phyloP scores from a whole-genome alignment of 148 eudicot genomes.

The Pouteria glomerata region DNA sequence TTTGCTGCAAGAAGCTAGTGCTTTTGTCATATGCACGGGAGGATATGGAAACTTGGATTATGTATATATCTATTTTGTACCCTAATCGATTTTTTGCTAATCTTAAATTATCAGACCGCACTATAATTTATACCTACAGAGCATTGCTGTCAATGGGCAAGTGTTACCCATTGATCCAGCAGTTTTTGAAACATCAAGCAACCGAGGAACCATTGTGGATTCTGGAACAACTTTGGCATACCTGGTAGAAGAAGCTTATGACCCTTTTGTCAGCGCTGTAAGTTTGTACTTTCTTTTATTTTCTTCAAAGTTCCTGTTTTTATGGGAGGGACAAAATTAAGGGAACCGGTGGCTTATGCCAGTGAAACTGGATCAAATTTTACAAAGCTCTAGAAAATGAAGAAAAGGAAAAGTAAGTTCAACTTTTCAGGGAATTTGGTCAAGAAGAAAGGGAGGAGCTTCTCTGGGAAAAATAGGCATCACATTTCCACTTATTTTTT shows the following conservation, averaged over 20 bases:
- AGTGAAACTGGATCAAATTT: neutral
- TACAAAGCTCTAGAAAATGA: too few relatives aligned
- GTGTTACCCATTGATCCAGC: slow-evolving; percentile 60
- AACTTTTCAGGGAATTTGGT: too few relatives aligned
- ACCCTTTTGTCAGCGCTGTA: slow-evolving; percentile 75
- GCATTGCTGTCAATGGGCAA: slow-evolving; percentile 81
- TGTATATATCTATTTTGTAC: neutral
- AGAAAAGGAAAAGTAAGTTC: too few relatives aligned
- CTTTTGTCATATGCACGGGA: too few relatives aligned
- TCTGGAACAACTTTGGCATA: slow-evolving; percentile 95
- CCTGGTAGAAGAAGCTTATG: slow-evolving; percentile 83
- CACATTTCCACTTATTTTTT: too few relatives aligned
- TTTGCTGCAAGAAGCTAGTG: neutral
- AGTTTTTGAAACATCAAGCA: slow-evolving; percentile 70
- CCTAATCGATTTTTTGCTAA: slow-evolving; percentile 11
- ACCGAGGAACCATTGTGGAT: slow-evolving; percentile 83
- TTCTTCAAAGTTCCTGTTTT: neutral
- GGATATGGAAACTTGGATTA: neutral
- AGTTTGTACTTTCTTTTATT: slow-evolving; percentile 26
- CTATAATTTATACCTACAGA: slow-evolving; percentile 70
- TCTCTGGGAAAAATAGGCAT: too few relatives aligned
- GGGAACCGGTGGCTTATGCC: neutral
- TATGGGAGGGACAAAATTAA: neutral
- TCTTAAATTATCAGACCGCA: slow-evolving; percentile 66
- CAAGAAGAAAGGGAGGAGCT: too few relatives aligned